Evolutionary conservation across 495 filamentous ascomycete species (phyloP), one percentile per base, ranked within the genome.

Genomic region (Antarctomyces pellizariae): DNA sequence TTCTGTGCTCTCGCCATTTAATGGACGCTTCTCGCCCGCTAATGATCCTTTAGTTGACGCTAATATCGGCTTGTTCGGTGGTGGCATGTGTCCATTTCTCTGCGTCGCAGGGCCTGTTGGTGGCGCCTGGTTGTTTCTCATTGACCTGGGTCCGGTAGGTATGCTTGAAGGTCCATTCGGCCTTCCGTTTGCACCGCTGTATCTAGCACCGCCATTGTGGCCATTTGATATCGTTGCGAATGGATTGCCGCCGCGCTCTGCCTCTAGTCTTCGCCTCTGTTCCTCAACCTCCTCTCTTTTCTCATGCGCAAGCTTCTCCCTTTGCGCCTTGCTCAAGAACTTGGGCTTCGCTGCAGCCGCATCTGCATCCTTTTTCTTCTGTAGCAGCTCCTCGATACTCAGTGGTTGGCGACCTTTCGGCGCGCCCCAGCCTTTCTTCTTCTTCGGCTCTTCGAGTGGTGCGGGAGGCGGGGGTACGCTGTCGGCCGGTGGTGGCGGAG

Each of bases 261-360:
- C 53, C 32, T 65, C 54, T n/a, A 56, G 49, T 35, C 61, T 66
- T 14, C 52, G 53, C 29, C 59, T 64, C 26, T 55, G 58, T 26
- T 72, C 76, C 33, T 79, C 74, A 11, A 78, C 75, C 35, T 91
- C 83, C 10, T 62, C 56, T 28, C 75, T 61, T 48, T 83, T 90
- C 43, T 92, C 83, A 5, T 82, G 51, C 4, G 79, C 82, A 30
- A 92, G 44, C 26, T 68, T 67, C 45, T 95, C 89, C 20, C 86
- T 69, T 45, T 93, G 62, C 18, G 75, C 75, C 56, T 83, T 92
- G 2, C 78, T 73, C 7, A 97, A 51, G 45, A 91, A 97, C 53
- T 84, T 83, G 2, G 89, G 89, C 65, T 76, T 76, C 21, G 71
- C 59, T 28, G 75, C 69, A 14, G 70, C 75, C 25, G 70, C 73